Conservation (phyloP, 495 filamentous ascomycete species). For the Clohesyomyces aquaticus region DNA sequence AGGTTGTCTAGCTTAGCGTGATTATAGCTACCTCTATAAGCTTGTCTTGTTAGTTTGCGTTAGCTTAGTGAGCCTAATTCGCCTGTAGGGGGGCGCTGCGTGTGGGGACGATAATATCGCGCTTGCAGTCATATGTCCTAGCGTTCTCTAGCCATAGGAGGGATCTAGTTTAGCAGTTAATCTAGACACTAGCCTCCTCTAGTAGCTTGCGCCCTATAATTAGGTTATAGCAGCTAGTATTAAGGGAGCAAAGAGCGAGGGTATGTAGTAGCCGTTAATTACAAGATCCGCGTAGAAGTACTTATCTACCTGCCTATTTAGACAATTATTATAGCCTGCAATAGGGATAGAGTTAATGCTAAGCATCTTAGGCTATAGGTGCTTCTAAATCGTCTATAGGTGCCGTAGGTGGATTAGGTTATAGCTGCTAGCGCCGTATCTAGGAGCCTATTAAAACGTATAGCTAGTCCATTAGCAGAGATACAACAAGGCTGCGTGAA, state of each 20-base stretch:
- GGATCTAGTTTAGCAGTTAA: background rate
- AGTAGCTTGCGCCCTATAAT: slow-evolving; percentile 1
- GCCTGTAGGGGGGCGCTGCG: background rate
- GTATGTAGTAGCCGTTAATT: background rate
- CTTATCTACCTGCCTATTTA: slow-evolving; percentile 1
- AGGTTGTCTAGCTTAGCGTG: slow-evolving; percentile 14
- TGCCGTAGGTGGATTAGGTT: background rate
- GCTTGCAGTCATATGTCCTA: background rate
- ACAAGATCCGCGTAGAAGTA: slow-evolving; percentile 3
- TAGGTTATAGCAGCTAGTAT: background rate
- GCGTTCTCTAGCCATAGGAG: background rate
- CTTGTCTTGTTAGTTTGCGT: background rate
- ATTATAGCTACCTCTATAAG: background rate
- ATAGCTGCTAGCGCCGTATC: slow-evolving; percentile 7
- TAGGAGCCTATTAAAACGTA: background rate
- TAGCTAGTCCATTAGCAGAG: background rate
- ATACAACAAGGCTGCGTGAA: slow-evolving; percentile 5
- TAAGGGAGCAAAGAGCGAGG: background rate
- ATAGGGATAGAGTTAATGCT: background rate
- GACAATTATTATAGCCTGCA: background rate
- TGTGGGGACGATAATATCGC: background rate
- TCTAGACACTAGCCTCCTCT: background rate
- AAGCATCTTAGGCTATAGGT: background rate
- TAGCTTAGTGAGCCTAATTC: background rate
- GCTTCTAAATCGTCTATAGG: background rate